A percentile compares a stretch with the other conserved stretches of the same genome.
phyloP scores from a whole-genome alignment of 352 stramenopile genomes.

The Peronospora belbahrii region DNA sequence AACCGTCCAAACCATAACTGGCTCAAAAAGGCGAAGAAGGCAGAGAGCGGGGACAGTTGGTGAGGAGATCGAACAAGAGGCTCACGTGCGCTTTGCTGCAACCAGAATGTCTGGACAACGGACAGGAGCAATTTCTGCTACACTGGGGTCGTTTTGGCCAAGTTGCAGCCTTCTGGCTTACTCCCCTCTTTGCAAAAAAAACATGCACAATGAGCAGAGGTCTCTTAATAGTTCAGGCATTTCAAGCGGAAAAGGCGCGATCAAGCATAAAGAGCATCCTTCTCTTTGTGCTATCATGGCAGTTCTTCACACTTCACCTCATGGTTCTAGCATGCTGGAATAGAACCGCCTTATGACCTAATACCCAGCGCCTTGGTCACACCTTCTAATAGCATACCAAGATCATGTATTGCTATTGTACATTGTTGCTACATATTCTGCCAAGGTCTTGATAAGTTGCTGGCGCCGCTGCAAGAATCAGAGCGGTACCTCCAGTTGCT shows the following conservation, averaged over 20 bases:
- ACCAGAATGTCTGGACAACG: neutral
- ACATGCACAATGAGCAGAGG: constrained; percentile 7
- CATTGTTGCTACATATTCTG: too few species aligned
- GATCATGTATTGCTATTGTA: too few species aligned
- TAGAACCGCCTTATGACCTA: too few species aligned
- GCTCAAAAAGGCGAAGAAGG: constrained; percentile 3
- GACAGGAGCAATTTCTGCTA: neutral
- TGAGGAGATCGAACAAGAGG: constrained; percentile 19
- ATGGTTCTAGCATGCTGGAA: neutral
- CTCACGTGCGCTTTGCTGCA: constrained; percentile 4
- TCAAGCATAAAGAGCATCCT: neutral
- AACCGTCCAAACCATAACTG: constrained; percentile 9
- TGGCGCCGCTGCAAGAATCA: constrained; percentile 1
- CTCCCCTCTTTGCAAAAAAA: neutral
- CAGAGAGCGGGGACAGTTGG: constrained; percentile 19
- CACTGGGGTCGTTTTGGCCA: neutral
- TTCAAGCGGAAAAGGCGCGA: constrained; percentile 11
- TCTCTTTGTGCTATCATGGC: constrained; percentile 13
- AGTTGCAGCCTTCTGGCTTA: neutral
- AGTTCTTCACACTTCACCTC: constrained; percentile 12
- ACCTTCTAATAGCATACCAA: too few species aligned
- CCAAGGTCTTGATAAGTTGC: neutral
- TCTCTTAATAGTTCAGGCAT: constrained; percentile 3
- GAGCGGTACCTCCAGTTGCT: constrained; percentile 13
- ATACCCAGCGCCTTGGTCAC: too few species aligned